A percentile compares a stretch with the other conserved stretches of the same genome.
Evolutionary conservation across 345 rosid genomes (phyloP).

Genomic region (Hevea brasiliensis): DNA sequence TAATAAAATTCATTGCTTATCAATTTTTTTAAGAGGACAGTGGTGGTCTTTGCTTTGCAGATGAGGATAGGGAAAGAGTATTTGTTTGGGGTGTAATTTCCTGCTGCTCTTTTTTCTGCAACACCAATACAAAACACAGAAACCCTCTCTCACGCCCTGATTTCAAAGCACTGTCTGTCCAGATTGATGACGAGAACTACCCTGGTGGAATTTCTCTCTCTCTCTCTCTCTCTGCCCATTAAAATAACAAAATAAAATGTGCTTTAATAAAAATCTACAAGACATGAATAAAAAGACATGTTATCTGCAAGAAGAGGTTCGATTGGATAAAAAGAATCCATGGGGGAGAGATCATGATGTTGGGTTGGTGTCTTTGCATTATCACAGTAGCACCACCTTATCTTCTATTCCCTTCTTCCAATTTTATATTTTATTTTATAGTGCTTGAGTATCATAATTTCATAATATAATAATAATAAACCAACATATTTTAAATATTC

Average conservation of each 20-base stretch:
- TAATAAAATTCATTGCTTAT: too few species aligned
- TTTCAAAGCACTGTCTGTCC: slow-evolving; percentile 27
- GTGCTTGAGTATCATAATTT: not conserved
- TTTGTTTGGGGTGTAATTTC: slow-evolving; percentile 17
- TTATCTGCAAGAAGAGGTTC: slow-evolving; percentile 47
- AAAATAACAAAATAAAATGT: not conserved
- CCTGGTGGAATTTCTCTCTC: not conserved
- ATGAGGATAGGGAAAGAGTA: not conserved
- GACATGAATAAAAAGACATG: slow-evolving; percentile 44
- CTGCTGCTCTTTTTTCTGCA: slow-evolving; percentile 27
- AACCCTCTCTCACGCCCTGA: slow-evolving; percentile 15
- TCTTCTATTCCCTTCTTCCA: slow-evolving; percentile 47
- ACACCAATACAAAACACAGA: slow-evolving; percentile 20
- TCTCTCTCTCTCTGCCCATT: not conserved
- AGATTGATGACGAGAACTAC: slow-evolving; percentile 18
- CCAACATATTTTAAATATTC: slow-evolving; percentile 1
- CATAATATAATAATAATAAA: not conserved
- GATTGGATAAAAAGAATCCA: slow-evolving; percentile 52
- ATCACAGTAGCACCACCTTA: slow-evolving; percentile 45
- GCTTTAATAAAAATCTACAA: not conserved
- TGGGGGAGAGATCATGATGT: slow-evolving; percentile 37
- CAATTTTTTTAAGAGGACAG: too few species aligned
- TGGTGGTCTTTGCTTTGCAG: too few species aligned
- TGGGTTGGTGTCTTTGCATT: slow-evolving; percentile 36
- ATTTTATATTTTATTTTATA: not conserved